Evolutionary conservation across 352 stramenopile species (phyloP), one percentile per base, ranked within the genome.

Genomic region (Phytophthora pisi): DNA sequence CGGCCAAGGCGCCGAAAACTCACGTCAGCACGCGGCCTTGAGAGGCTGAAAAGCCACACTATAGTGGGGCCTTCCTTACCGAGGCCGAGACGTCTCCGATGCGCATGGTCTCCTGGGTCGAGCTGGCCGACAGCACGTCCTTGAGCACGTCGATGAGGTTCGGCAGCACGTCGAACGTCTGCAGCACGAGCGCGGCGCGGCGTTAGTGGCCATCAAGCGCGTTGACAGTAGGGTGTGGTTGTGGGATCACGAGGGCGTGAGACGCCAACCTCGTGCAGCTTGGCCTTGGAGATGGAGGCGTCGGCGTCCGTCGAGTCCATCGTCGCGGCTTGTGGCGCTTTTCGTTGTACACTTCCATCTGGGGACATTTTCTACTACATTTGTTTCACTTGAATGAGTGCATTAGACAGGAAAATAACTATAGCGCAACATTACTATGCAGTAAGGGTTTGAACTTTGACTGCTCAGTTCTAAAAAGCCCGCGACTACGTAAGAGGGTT

Each of bases 141-240:
- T 92, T 95, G 31, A 95, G 79, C 63, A 92, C 84, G 45, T 95
- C 88, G 57, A 95, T 95, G 31, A 95, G 75, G 61, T 82, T 88
- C 6, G 88, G 88, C 72, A 95, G 70, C 46, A 92, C 75, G 56
- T 95, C 88, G 52, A 93, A 95, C 18, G 81, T 84, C 86, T 95
- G 23, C 5, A 45, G 8, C 20, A 10, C 13, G 5, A 18, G 30
- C 34, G 49, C n/a, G 51, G 45, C 24, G 24, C 6, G 23, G 42
- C 42, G 42, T 24, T 49, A 20, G 13, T 49, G 24, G 42, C 5
- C 28, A 6, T 31, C 8, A 31, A 31, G 5, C 5, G 28, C 7
- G 30, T 4, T 34, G 28, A 34, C 36, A 11, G 36, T 18, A n/a
- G 36, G 36, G 10, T 2, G 40, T 20, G 16, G 16, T 47, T 20